A percentile compares a stretch with the other conserved stretches of the same genome.
phyloP scores from a whole-genome alignment of 2,329 filamentous ascomycete genomes.

The Hypoxylon sp. region DNA sequence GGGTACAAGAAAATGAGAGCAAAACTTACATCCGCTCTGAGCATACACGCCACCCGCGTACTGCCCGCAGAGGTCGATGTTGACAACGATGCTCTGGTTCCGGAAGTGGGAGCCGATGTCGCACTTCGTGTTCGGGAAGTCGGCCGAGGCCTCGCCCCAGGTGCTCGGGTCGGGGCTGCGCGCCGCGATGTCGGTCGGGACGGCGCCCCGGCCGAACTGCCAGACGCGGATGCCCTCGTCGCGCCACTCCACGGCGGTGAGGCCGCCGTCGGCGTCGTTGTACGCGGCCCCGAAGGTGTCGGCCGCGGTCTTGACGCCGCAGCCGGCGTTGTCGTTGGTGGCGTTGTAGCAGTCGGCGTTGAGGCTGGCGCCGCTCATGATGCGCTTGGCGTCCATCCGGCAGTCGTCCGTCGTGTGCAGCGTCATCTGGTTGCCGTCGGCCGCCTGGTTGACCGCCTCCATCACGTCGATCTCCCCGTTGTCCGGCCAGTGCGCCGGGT shows the following conservation, averaged over 20 bases:
- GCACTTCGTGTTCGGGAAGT: slow-evolving; percentile 74
- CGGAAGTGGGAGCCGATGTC: slow-evolving; percentile 69
- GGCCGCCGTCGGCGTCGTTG: slow-evolving; percentile 67
- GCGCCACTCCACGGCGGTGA: slow-evolving; percentile 73
- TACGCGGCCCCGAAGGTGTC: slow-evolving; percentile 64
- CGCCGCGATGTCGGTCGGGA: slow-evolving; percentile 65
- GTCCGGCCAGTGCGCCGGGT: slow-evolving; percentile 70
- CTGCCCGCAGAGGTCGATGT: slow-evolving; percentile 74
- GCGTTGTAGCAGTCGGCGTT: slow-evolving; percentile 64
- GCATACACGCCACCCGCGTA: slow-evolving; percentile 63
- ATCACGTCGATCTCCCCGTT: slow-evolving; percentile 75
- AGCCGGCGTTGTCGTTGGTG: slow-evolving; percentile 68
- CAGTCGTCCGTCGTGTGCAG: slow-evolving; percentile 68
- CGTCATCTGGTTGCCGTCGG: slow-evolving; percentile 68
- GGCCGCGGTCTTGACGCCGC: slow-evolving; percentile 61
- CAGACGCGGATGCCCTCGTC: slow-evolving; percentile 72
- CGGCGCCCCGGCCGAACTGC: slow-evolving; percentile 64
- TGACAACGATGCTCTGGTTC: slow-evolving; percentile 75
- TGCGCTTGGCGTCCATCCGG: slow-evolving; percentile 65
- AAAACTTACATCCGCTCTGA: slow-evolving; percentile 59
- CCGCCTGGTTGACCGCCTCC: slow-evolving; percentile 68
- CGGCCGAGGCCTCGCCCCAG: slow-evolving; percentile 73
- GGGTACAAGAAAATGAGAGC: neutral
- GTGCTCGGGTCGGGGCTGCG: slow-evolving; percentile 68
- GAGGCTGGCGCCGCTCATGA: slow-evolving; percentile 61